phyloP scores from a whole-genome alignment of 345 rosid species.

The Theobroma cacao region DNA sequence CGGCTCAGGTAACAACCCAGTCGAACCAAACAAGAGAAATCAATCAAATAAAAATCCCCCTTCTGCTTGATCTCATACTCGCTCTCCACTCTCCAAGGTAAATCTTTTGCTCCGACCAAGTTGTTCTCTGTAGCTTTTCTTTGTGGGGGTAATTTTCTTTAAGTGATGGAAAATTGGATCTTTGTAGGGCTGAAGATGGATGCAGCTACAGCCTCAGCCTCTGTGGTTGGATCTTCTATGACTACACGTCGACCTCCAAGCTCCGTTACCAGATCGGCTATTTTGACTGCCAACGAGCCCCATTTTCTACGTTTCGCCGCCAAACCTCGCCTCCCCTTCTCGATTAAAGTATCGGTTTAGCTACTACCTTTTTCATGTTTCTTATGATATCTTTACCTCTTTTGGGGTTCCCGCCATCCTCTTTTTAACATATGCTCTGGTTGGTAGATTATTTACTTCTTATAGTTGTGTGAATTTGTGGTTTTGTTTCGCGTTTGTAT shows the following conservation, averaged over 20 bases:
- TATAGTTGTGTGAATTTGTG: not conserved
- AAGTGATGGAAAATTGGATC: not conserved
- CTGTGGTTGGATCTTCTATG: constrained; percentile 34
- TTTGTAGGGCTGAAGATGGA: constrained; percentile 36
- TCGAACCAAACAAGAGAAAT: too few relatives aligned
- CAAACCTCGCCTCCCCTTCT: constrained; percentile 8
- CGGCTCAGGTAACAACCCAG: too few relatives aligned
- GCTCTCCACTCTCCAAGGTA: too few relatives aligned
- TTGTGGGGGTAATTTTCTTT: too few relatives aligned
- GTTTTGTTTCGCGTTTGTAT: not conserved
- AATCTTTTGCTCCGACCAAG: not conserved
- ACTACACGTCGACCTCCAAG: constrained; percentile 22
- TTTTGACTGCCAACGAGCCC: constrained; percentile 32
- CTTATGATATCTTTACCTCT: not conserved
- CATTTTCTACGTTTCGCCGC: constrained; percentile 34
- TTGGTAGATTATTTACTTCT: not conserved
- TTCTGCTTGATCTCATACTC: not conserved
- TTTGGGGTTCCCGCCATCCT: not conserved
- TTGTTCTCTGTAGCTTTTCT: not conserved
- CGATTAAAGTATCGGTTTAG: constrained; percentile 30
- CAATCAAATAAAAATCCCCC: too few relatives aligned
- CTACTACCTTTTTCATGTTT: not conserved
- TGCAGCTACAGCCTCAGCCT: constrained; percentile 29
- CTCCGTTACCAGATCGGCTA: constrained; percentile 36
- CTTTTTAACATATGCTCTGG: not conserved